Percentiles rank a stretch among this genome's conserved stretches.
phyloP scores from a whole-genome alignment of 1,284 basidiomycete species.

The Lentinula novae-zelandiae region DNA sequence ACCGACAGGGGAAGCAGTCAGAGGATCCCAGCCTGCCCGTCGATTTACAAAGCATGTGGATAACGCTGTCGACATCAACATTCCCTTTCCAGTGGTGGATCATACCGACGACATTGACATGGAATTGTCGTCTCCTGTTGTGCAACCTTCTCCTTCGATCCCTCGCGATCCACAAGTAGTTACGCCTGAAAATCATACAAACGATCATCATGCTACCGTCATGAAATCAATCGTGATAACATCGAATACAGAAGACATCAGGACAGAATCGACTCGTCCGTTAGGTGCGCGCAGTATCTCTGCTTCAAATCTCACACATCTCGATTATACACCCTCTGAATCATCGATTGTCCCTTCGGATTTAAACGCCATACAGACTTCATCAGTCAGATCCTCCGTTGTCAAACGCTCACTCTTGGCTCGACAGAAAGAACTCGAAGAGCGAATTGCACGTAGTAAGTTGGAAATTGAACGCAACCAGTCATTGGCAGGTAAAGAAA shows the following conservation, averaged over 20 bases:
- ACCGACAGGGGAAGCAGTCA: neutral
- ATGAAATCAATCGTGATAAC: too few species aligned
- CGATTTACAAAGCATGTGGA: neutral
- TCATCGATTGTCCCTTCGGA: slow-evolving; percentile 23
- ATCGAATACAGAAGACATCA: neutral
- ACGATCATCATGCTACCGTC: too few species aligned
- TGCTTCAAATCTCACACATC: neutral
- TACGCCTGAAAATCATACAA: too few species aligned
- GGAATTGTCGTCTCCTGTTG: slow-evolving; percentile 21
- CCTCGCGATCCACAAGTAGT: neutral
- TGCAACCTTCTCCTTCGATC: neutral
- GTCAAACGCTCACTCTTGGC: slow-evolving; percentile 33
- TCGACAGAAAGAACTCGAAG: slow-evolving; percentile 39
- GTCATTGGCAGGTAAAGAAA: slow-evolving; percentile 7
- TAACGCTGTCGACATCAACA: neutral
- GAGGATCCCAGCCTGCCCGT: neutral
- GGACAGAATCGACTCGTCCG: neutral
- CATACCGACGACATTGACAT: slow-evolving; percentile 18
- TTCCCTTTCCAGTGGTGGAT: neutral
- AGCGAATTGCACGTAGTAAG: slow-evolving; percentile 34
- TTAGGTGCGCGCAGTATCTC: neutral
- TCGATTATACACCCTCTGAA: neutral
- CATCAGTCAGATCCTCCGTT: slow-evolving; percentile 32
- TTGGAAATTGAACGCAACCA: slow-evolving; percentile 26
- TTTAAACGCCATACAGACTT: slow-evolving; percentile 35